Evolutionary conservation across 805 yeast species (phyloP).

Genomic region (Jamesozyma lodderae): DNA sequence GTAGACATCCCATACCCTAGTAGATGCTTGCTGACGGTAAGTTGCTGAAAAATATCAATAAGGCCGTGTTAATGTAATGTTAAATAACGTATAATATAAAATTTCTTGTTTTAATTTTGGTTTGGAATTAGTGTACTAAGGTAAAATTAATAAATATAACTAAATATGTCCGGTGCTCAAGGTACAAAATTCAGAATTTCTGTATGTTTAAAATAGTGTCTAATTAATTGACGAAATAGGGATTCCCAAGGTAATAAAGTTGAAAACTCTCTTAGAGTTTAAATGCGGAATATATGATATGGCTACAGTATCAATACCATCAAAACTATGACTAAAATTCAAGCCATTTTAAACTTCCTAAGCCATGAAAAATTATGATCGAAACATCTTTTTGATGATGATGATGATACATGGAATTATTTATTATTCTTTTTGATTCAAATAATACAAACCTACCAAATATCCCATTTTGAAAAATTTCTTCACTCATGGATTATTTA

Average conservation of each 20-base stretch:
- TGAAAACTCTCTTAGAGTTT: too few relatives aligned
- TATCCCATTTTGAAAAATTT: background rate
- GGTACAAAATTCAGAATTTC: slow-evolving; percentile 99
- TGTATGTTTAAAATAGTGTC: too few relatives aligned
- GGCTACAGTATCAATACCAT: background rate
- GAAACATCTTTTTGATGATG: too few relatives aligned
- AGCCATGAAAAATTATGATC: too few relatives aligned
- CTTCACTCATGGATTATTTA: background rate
- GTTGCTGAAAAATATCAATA: too few relatives aligned
- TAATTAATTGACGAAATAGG: background rate
- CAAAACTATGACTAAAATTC: too few relatives aligned
- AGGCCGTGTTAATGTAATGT: too few relatives aligned
- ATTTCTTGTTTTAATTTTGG: background rate
- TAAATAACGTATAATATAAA: background rate
- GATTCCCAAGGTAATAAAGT: background rate
- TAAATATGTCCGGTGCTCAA: slow-evolving; percentile 85
- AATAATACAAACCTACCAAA: background rate
- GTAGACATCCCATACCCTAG: background rate
- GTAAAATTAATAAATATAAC: slow-evolving; percentile 8
- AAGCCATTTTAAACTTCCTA: too few relatives aligned
- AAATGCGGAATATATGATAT: too few relatives aligned
- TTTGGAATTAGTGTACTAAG: background rate
- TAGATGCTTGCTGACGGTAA: too few relatives aligned
- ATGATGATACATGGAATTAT: background rate
- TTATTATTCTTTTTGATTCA: background rate